These are phyloP conservation scores for Zoysia matrella DNA, from an alignment of 202 grass and related monocot genomes.

Conservation along the genomic window DNA sequence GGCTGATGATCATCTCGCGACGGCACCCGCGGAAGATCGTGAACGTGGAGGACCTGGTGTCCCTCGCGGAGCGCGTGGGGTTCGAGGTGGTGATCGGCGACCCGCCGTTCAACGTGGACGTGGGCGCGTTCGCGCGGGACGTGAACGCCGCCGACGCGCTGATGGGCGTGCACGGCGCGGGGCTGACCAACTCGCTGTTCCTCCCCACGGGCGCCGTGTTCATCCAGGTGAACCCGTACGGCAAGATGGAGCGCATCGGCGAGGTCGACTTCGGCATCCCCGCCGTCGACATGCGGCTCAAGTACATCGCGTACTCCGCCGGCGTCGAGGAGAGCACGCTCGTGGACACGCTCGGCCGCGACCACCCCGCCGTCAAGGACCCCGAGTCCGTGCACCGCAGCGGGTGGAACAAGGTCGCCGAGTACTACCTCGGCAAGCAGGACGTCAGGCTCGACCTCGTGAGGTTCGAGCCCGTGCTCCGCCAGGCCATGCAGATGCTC, in stretches of 20 bases:
- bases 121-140: constrained; percentile 62
- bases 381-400: constrained; percentile 59
- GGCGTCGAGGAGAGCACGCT: constrained; percentile 82
- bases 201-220: constrained; percentile 72
- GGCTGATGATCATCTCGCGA: constrained; percentile 74
- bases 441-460: constrained; percentile 65
- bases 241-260: constrained; percentile 81
- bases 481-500: constrained; percentile 68
- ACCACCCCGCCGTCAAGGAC: constrained; percentile 72
- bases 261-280: constrained; percentile 75
- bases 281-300: constrained; percentile 76
- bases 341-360: constrained; percentile 59
- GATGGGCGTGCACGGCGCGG: constrained; percentile 86
- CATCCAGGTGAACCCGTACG: constrained; percentile 80
- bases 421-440: constrained; percentile 73
- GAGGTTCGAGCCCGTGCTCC: constrained; percentile 69
- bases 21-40: constrained; percentile 59
- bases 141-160: constrained; percentile 81
- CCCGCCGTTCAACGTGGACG: constrained; percentile 67
- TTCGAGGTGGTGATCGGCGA: constrained; percentile 91
- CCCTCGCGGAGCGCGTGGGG: constrained; percentile 47
- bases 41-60: constrained; percentile 54
- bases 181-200: constrained; percentile 80
- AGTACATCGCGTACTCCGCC: constrained; percentile 73
- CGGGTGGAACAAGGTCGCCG: constrained; percentile 37